Conservation (phyloP, 2,329 filamentous ascomycete species). For the Laburnicola sp. region DNA sequence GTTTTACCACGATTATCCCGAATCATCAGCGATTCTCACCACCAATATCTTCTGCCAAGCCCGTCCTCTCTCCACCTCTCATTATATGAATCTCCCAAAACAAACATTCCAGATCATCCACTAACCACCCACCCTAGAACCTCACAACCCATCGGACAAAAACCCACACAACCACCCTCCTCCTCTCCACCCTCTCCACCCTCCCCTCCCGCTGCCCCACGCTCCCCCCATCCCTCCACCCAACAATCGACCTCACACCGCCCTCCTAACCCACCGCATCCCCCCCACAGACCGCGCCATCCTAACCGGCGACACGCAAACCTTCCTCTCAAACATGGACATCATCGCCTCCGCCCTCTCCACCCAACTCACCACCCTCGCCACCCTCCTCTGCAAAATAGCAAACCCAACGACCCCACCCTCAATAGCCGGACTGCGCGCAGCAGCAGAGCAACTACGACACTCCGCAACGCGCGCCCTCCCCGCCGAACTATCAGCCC, state of each 20-base stretch:
- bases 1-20: not conserved
- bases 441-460: conserved; percentile 15
- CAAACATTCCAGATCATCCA: not conserved
- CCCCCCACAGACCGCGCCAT: conserved; percentile 43
- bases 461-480: conserved; percentile 20
- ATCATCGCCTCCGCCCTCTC: conserved; percentile 42
- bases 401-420: conserved; percentile 26
- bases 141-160: conserved; percentile 43
- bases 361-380: conserved; percentile 33
- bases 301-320: conserved; percentile 44
- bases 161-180: conserved; percentile 36
- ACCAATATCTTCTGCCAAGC: not conserved
- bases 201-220: conserved; percentile 40
- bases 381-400: conserved; percentile 40
- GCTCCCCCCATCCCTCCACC: conserved; percentile 49
- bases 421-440: conserved; percentile 13
- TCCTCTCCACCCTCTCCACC: conserved; percentile 41
- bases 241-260: conserved; percentile 48
- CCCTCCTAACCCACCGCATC: conserved; percentile 45
- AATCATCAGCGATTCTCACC: not conserved
- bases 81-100: not conserved
- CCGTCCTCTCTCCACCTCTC: not conserved
- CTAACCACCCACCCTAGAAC: conserved; percentile 31
- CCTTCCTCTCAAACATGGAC: conserved; percentile 46
- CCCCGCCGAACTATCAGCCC: conserved; percentile 28